Conservation (phyloP, 495 filamentous ascomycete species). For the Cairneyella variabilis region DNA sequence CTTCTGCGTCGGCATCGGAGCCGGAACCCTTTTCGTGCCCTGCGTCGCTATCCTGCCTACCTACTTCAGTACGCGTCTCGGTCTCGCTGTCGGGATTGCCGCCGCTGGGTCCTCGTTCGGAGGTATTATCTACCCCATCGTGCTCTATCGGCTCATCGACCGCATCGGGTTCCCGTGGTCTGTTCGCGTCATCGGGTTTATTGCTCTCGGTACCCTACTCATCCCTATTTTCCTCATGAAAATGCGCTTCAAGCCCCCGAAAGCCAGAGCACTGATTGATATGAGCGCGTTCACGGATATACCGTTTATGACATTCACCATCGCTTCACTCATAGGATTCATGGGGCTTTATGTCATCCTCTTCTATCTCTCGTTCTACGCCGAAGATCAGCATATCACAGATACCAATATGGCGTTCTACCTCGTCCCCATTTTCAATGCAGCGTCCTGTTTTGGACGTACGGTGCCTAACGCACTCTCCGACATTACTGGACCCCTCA, state of each 20-base stretch:
- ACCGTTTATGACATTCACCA: constrained; percentile 60
- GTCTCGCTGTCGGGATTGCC: constrained; percentile 54
- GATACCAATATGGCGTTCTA: constrained; percentile 49
- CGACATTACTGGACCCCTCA: constrained; percentile 62
- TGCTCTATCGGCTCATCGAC: constrained; percentile 65
- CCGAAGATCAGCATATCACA: constrained; percentile 41
- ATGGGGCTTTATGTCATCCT: constrained; percentile 64
- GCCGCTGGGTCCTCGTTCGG: constrained; percentile 34
- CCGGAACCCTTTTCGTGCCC: constrained; percentile 68
- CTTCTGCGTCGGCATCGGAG: constrained; percentile 64
- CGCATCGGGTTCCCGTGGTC: constrained; percentile 73
- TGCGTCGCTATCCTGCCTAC: constrained; percentile 61
- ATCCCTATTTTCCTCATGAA: constrained; percentile 23
- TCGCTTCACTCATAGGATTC: constrained; percentile 51
- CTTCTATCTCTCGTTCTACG: constrained; percentile 26
- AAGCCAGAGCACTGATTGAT: constrained; percentile 59
- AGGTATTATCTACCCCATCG: constrained; percentile 69
- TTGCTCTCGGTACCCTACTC: constrained; percentile 51
- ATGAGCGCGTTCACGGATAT: constrained; percentile 60
- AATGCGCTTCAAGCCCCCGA: constrained; percentile 59
- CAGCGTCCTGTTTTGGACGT: constrained; percentile 55
- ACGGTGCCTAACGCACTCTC: constrained; percentile 48
- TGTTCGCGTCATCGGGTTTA: constrained; percentile 67
- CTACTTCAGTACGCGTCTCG: constrained; percentile 62
- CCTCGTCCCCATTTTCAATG: constrained; percentile 66